Evolutionary conservation across 805 yeast species (phyloP).

Genomic region (Kazachstania bromeliacearum): DNA sequence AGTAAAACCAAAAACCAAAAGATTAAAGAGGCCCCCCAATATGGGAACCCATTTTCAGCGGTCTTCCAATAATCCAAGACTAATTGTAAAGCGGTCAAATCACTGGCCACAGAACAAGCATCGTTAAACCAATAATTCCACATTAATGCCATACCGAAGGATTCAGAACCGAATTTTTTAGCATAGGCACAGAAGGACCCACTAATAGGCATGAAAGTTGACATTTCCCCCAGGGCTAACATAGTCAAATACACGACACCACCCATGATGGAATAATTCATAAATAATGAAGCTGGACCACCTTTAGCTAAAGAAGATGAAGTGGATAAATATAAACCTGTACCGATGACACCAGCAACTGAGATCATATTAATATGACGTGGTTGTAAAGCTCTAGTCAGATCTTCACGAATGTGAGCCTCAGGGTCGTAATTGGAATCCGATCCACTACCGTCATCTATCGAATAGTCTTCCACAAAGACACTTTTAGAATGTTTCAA

Average conservation of each 20-base stretch:
- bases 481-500: no score
- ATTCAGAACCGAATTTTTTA: conserved; percentile 53
- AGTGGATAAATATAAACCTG: conserved; percentile 51
- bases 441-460: no score
- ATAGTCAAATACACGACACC: conserved; percentile 43
- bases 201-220: conserved; percentile 44
- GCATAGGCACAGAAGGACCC: conserved; percentile 52
- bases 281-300: conserved; percentile 44
- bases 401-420: conserved; percentile 8
- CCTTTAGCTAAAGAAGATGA: conserved; percentile 42
- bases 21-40: conserved; percentile 42
- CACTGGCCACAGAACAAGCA: conserved; percentile 56
- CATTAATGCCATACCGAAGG: conserved; percentile 62
- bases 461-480: no score
- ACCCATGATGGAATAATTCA: conserved; percentile 43
- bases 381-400: conserved; percentile 33
- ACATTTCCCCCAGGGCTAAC: conserved; percentile 48
- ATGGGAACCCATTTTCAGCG: conserved; percentile 30
- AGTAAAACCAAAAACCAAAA: conserved; percentile 43
- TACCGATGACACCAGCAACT: conserved; percentile 68
- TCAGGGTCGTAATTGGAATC: conserved; percentile 7
- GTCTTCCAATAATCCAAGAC: conserved; percentile 42
- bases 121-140: conserved; percentile 62
- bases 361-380: conserved; percentile 76
- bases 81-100: conserved; percentile 52